Percentiles rank a stretch among this genome's conserved stretches.
These are phyloP conservation scores for Mucuna pruriens DNA, from an alignment of 306 rosid genomes.

Conservation along the genomic window DNA sequence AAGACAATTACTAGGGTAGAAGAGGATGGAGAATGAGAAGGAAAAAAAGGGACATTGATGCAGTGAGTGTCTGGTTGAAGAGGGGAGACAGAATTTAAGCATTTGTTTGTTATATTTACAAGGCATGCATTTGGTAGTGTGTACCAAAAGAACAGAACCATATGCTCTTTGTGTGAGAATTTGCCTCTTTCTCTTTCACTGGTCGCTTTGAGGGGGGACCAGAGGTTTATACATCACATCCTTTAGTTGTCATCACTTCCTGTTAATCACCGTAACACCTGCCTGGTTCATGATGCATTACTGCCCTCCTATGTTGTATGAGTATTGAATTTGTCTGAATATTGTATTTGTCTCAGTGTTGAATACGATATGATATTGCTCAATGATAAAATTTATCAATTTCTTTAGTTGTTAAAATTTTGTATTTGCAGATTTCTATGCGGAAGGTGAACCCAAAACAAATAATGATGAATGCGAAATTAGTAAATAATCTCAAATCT, in stretches of 20 bases:
- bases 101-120: not conserved
- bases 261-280: too few species aligned
- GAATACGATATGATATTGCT: too few species aligned
- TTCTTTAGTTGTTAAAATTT: too few species aligned
- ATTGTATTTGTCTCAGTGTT: too few species aligned
- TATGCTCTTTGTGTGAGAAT: constrained; percentile 4
- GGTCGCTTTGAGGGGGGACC: not conserved
- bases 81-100: not conserved
- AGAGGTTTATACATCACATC: not conserved
- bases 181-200: not conserved
- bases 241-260: not conserved
- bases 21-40: not conserved
- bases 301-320: too few species aligned
- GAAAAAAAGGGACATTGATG: not conserved
- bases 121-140: not conserved
- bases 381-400: too few species aligned
- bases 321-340: too few species aligned
- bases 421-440: too few species aligned
- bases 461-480: too few species aligned
- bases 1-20: not conserved
- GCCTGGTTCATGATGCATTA: too few species aligned
- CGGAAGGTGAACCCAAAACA: too few species aligned
- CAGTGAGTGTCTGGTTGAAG: not conserved
- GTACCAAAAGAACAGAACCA: constrained; percentile 1
- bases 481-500: too few species aligned